A percentile compares a stretch with the other conserved stretches of the same genome.
These are phyloP conservation scores for Candolleomyces efflorescens DNA, from an alignment of 768 basidiomycete genomes.

Conservation along the genomic window DNA sequence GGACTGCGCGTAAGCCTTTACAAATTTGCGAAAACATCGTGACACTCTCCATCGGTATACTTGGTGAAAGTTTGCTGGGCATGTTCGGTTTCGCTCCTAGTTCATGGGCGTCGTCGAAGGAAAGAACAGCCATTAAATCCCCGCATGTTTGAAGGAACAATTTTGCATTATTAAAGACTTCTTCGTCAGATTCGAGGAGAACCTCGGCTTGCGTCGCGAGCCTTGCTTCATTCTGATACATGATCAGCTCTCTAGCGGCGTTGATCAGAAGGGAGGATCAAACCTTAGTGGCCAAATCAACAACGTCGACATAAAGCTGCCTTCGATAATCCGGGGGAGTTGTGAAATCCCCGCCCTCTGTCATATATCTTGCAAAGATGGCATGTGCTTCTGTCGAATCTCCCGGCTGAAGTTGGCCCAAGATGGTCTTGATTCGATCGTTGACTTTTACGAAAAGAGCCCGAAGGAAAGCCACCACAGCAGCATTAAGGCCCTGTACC, in stretches of 20 bases:
- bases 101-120: background rate
- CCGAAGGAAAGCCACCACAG: background rate
- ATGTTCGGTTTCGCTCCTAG: background rate
- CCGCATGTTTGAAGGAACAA: background rate
- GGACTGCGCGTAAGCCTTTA: background rate
- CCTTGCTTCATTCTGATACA: background rate
- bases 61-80: background rate
- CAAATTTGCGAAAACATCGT: background rate
- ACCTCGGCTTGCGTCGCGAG: background rate
- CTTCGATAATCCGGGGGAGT: background rate
- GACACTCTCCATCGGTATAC: background rate
- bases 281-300: background rate
- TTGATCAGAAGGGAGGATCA: background rate
- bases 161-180: background rate
- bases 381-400: background rate
- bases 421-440: background rate
- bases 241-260: background rate
- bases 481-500: background rate
- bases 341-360: background rate
- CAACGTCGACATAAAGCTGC: background rate
- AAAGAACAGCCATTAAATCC: background rate
- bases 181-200: background rate
- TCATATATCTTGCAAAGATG: background rate
- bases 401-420: background rate
- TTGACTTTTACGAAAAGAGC: background rate